phyloP scores from a whole-genome alignment of 306 rosid species.

The Cicer judaicum region DNA sequence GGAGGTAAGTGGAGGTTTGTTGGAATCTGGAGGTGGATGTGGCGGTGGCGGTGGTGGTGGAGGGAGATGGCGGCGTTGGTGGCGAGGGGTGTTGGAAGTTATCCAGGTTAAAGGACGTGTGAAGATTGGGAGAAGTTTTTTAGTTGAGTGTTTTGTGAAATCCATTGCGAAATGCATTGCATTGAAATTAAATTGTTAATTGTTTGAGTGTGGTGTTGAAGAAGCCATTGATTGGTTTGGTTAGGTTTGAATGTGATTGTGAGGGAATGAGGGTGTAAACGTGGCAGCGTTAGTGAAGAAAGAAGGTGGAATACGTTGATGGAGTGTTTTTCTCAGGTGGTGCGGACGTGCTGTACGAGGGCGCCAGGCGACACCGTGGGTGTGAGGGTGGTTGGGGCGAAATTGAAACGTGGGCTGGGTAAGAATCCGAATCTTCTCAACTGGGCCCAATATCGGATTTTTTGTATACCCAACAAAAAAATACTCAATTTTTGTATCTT shows the following conservation, averaged over 20 bases:
- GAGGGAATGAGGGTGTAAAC: background rate
- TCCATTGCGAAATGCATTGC: constrained; percentile 52
- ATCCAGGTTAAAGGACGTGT: constrained; percentile 55
- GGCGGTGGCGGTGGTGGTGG: constrained; percentile 42
- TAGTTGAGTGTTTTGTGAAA: constrained; percentile 47
- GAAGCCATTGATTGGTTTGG: constrained; percentile 23
- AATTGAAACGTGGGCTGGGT: too few relatives aligned
- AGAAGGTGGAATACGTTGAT: constrained; percentile 12
- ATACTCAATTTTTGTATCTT: too few relatives aligned
- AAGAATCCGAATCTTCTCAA: too few relatives aligned
- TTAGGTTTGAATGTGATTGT: background rate
- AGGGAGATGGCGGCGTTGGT: constrained; percentile 35
- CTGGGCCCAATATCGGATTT: too few relatives aligned
- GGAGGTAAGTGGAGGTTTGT: constrained; percentile 29
- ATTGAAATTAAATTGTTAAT: background rate
- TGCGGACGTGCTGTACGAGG: too few relatives aligned
- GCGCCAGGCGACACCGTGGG: too few relatives aligned
- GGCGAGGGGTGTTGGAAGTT: constrained; percentile 42
- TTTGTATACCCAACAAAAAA: too few relatives aligned
- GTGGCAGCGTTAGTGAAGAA: constrained; percentile 5
- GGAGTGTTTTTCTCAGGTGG: background rate
- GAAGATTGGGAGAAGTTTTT: constrained; percentile 46
- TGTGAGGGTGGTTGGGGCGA: too few relatives aligned
- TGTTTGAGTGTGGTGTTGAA: background rate
- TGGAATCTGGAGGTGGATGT: constrained; percentile 42